Percentiles rank a stretch among this genome's conserved stretches.
These are phyloP conservation scores for Eimeria falciformis DNA, from an alignment of 169 alveolate species.

Conservation along the genomic window DNA sequence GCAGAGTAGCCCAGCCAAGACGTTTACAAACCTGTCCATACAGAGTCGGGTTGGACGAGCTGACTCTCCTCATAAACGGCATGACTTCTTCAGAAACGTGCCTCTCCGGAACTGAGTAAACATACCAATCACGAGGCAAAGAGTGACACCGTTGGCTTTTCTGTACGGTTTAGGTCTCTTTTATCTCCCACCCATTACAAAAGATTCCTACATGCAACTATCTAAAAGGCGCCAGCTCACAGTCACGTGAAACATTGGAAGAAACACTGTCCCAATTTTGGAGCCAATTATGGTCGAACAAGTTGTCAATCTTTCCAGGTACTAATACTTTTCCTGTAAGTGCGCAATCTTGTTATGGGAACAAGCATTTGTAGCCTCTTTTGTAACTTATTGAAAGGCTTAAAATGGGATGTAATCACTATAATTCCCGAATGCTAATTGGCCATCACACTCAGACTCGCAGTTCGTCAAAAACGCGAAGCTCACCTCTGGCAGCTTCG, in stretches of 20 bases:
- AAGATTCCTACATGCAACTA: too few species aligned
- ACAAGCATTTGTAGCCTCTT: too few species aligned
- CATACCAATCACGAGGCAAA: neutral
- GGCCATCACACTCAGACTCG: neutral
- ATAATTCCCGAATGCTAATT: neutral
- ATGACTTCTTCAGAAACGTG: constrained; percentile 55
- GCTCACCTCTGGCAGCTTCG: constrained; percentile 43
- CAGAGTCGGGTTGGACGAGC: constrained; percentile 16
- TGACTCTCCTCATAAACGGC: constrained; percentile 40
- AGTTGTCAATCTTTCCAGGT: constrained; percentile 40
- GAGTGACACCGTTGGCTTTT: too few species aligned
- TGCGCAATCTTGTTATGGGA: too few species aligned
- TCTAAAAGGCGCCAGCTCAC: neutral
- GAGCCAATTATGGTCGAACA: constrained; percentile 26
- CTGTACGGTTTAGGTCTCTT: too few species aligned
- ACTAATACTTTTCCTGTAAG: constrained; percentile 56
- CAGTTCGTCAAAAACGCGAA: neutral
- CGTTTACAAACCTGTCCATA: constrained; percentile 43
- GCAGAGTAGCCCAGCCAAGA: constrained; percentile 54
- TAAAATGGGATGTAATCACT: too few species aligned
- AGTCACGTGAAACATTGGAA: constrained; percentile 17
- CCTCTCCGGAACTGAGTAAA: constrained; percentile 58
- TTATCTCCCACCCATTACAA: too few species aligned
- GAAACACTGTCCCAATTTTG: constrained; percentile 32
- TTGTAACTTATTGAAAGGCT: neutral